Evolutionary conservation across 805 yeast genomes (phyloP).

Genomic region (Sugiyamaella smithiae): DNA sequence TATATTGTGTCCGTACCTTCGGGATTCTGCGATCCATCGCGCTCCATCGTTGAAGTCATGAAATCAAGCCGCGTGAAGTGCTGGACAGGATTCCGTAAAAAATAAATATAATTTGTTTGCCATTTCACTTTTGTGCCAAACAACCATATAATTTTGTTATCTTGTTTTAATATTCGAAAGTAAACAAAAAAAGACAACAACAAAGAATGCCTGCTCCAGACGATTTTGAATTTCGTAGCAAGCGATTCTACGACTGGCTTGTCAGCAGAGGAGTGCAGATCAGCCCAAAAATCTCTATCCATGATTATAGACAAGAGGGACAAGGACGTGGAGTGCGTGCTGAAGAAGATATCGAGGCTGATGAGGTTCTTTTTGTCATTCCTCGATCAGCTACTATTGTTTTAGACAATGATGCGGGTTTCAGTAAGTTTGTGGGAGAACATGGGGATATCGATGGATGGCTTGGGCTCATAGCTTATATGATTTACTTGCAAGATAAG

Average conservation of each 20-base stretch:
- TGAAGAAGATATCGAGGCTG: slow-evolving; percentile 52
- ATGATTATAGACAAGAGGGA: slow-evolving; percentile 53
- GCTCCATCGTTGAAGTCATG: neutral
- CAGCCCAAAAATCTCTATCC: slow-evolving; percentile 55
- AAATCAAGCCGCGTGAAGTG: too few relatives aligned
- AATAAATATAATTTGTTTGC: too few relatives aligned
- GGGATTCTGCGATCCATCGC: slow-evolving; percentile 5
- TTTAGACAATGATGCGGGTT: slow-evolving; percentile 50
- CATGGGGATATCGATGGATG: slow-evolving; percentile 48
- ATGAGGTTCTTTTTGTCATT: slow-evolving; percentile 65
- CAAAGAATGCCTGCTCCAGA: slow-evolving; percentile 12
- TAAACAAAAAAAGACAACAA: too few relatives aligned
- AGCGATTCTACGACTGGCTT: slow-evolving; percentile 21
- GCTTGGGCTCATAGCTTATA: slow-evolving; percentile 70
- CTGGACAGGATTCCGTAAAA: too few relatives aligned
- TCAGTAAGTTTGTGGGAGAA: slow-evolving; percentile 23
- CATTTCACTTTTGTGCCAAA: too few relatives aligned
- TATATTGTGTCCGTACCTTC: neutral
- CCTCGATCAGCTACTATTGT: slow-evolving; percentile 60
- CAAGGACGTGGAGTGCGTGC: slow-evolving; percentile 86
- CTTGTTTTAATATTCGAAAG: too few relatives aligned
- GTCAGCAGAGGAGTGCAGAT: slow-evolving; percentile 31
- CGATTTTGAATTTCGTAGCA: slow-evolving; percentile 12
- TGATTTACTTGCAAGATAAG: slow-evolving; percentile 57
- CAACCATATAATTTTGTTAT: too few relatives aligned